Conservation (phyloP, 352 stramenopile genomes). For the Thraustochytrium striatum region DNA sequence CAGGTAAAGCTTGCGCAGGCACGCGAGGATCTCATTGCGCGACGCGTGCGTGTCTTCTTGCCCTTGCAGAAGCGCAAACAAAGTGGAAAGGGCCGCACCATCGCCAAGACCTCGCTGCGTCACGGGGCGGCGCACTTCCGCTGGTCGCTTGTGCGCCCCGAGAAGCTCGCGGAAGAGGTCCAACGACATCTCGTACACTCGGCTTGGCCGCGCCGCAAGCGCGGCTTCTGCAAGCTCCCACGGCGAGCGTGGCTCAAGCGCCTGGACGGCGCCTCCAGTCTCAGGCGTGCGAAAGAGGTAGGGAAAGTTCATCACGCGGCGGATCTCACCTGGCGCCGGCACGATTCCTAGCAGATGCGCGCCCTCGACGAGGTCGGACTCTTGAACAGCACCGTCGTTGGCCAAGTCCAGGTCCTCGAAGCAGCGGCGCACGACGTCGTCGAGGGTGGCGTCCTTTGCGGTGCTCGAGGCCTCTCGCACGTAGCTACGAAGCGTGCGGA, state of each 20-base stretch:
- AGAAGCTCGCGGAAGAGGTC: neutral
- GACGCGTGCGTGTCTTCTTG: slow-evolving; percentile 1
- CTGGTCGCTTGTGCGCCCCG: neutral
- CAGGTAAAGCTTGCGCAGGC: neutral
- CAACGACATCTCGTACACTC: neutral
- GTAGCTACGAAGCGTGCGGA: neutral
- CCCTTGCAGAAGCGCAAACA: neutral
- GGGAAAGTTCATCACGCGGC: slow-evolving; percentile 10
- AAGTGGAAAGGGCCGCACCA: neutral
- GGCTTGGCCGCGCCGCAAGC: neutral
- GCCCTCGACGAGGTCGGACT: neutral
- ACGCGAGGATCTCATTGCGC: neutral
- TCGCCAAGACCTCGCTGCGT: neutral
- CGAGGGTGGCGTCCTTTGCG: neutral
- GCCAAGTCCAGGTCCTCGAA: slow-evolving; percentile 34
- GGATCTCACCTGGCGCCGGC: neutral
- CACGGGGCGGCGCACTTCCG: neutral
- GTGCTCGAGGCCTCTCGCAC: neutral
- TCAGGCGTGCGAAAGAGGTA: neutral
- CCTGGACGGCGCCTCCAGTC: neutral
- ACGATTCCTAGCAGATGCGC: neutral
- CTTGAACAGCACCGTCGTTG: slow-evolving; percentile 15
- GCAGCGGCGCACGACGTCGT: neutral
- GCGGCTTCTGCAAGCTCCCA: neutral
- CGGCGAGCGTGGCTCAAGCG: neutral